These are phyloP conservation scores for Evernia prunastri DNA, from an alignment of 495 filamentous ascomycete species.

Conservation along the genomic window DNA sequence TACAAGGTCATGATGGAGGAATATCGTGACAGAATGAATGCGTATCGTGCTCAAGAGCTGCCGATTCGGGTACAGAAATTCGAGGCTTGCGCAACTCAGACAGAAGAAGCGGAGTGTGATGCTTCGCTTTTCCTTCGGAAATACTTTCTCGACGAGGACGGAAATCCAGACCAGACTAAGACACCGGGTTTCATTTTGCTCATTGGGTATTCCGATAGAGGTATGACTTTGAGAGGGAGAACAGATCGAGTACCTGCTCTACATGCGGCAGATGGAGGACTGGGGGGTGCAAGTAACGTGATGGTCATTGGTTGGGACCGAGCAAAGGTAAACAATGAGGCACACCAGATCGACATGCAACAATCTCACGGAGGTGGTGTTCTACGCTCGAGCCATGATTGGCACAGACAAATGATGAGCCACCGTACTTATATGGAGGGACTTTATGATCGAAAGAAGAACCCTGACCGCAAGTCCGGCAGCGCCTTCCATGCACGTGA, in stretches of 20 bases:
- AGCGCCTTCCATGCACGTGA: not conserved
- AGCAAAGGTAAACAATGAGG: not conserved
- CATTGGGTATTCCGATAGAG: not conserved
- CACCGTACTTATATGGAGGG: not conserved
- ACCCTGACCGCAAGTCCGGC: not conserved
- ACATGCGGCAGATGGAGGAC: slow-evolving; percentile 1
- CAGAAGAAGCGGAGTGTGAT: slow-evolving; percentile 4
- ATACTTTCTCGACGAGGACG: slow-evolving; percentile 10
- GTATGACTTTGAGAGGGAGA: not conserved
- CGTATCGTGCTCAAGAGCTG: not conserved
- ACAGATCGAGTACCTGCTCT: slow-evolving; percentile 2
- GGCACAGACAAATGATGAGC: not conserved
- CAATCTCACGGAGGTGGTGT: not conserved
- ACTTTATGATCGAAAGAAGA: too few species aligned
- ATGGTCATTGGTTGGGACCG: slow-evolving; percentile 10
- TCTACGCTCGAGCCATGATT: not conserved
- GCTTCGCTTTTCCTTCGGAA: slow-evolving; percentile 6
- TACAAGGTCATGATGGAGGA: not conserved
- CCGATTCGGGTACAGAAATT: not conserved
- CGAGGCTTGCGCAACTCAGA: not conserved
- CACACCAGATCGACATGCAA: slow-evolving; percentile 2
- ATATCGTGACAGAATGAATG: not conserved
- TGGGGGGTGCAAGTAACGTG: not conserved
- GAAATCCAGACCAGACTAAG: slow-evolving; percentile 9
- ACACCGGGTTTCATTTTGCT: slow-evolving; percentile 2